Conservation (phyloP, 192 early-diverging fungal species). For the Kappamyces sp. region DNA sequence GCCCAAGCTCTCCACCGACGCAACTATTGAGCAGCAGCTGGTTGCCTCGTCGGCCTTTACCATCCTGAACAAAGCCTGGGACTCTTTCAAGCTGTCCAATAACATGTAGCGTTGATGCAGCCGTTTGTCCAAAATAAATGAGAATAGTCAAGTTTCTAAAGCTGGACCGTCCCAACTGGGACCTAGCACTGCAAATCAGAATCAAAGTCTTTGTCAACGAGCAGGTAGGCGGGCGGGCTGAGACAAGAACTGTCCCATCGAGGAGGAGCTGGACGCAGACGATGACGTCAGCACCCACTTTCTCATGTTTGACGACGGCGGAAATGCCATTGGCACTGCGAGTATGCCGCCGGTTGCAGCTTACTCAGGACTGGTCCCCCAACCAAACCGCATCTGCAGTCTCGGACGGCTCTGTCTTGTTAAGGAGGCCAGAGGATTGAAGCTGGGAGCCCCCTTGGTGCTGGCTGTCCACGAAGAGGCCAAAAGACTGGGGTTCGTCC, state of each 20-base stretch:
- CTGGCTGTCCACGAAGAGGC: not conserved
- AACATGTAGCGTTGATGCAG: constrained; percentile 15
- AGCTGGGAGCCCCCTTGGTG: not conserved
- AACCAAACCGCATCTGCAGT: not conserved
- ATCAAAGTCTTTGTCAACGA: not conserved
- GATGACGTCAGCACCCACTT: not conserved
- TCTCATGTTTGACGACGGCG: too few relatives aligned
- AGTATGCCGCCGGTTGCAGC: too few relatives aligned
- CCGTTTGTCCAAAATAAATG: not conserved
- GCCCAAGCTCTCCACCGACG: constrained; percentile 37
- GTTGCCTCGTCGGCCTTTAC: constrained; percentile 85
- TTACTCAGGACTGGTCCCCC: too few relatives aligned
- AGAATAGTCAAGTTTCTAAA: not conserved
- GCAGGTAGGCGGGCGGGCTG: not conserved
- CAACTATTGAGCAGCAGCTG: constrained; percentile 78
- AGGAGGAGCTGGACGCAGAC: not conserved
- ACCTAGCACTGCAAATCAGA: not conserved
- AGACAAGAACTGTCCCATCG: not conserved
- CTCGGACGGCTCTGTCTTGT: not conserved
- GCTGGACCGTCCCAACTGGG: not conserved
- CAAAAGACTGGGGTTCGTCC: not conserved
- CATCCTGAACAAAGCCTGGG: constrained; percentile 91
- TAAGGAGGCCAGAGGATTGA: not conserved
- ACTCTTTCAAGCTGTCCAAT: constrained; percentile 82
- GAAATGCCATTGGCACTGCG: too few relatives aligned